These are phyloP conservation scores for Hypomontagnella submonticulosa DNA, from an alignment of 495 filamentous ascomycete genomes.

Conservation along the genomic window DNA sequence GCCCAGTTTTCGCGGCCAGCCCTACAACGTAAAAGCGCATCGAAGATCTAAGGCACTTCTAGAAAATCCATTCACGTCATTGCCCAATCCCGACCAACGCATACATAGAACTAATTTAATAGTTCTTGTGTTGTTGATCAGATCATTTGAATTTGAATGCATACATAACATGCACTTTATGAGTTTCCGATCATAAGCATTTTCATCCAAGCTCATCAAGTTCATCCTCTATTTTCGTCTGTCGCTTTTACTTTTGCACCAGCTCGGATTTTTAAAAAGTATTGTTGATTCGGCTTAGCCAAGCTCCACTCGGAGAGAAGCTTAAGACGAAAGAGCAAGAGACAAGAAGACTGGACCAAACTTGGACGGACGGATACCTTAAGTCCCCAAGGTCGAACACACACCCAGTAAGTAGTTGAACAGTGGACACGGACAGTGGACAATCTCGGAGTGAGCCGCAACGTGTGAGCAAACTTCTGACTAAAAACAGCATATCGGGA, in stretches of 20 bases:
- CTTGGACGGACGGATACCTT: no score
- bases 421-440: no score
- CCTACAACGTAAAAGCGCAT: slow-evolving; percentile 43
- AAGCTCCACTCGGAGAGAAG: slow-evolving; percentile 1
- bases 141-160: slow-evolving; percentile 27
- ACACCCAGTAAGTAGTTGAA: slow-evolving; percentile 3
- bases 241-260: slow-evolving; percentile 7
- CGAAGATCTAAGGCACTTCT: slow-evolving; percentile 42
- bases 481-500: slow-evolving; percentile 25
- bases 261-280: background rate
- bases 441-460: slow-evolving; percentile 42
- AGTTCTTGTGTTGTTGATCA: slow-evolving; percentile 32
- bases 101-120: slow-evolving; percentile 34
- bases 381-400: slow-evolving; percentile 8
- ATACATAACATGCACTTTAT: slow-evolving; percentile 26
- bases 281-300: slow-evolving; percentile 2
- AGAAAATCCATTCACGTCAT: slow-evolving; percentile 43
- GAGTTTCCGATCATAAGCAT: slow-evolving; percentile 26
- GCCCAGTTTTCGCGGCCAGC: slow-evolving; percentile 42
- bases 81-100: slow-evolving; percentile 43
- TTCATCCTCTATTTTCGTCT: slow-evolving; percentile 13
- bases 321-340: background rate
- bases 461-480: slow-evolving; percentile 39
- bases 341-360: no score
- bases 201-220: slow-evolving; percentile 4